Evolutionary conservation across 257 asterid genomes (phyloP).

Genomic region (Plectranthus barbatus): DNA sequence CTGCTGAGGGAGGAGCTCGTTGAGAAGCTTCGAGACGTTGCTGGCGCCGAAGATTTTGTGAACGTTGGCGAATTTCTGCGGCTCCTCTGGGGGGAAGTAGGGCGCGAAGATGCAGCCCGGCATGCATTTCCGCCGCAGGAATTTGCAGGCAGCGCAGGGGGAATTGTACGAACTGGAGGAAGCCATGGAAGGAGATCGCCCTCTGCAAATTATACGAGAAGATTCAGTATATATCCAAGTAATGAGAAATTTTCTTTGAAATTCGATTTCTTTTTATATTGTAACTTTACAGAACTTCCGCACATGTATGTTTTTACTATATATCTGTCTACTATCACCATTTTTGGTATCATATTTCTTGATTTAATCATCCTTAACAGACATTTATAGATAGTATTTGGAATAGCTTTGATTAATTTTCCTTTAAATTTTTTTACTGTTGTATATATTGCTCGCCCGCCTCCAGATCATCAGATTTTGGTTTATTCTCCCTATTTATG

Average conservation of each 20-base stretch:
- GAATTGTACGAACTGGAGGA: slow-evolving; percentile 53
- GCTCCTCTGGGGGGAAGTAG: slow-evolving; percentile 59
- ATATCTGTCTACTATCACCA: neutral
- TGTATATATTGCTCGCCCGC: no score
- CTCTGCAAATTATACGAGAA: slow-evolving; percentile 3
- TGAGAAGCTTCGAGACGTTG: slow-evolving; percentile 53
- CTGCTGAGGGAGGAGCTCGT: slow-evolving; percentile 47
- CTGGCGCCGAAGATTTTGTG: slow-evolving; percentile 60
- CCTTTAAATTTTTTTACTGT: no score
- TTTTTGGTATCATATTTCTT: neutral
- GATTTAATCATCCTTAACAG: neutral
- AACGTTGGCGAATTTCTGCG: slow-evolving; percentile 47
- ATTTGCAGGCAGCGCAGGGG: slow-evolving; percentile 66
- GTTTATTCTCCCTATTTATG: neutral
- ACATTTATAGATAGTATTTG: no score
- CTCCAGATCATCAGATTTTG: neutral
- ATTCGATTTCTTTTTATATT: no score
- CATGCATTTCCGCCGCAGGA: slow-evolving; percentile 51
- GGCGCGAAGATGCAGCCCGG: slow-evolving; percentile 55
- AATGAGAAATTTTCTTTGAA: neutral
- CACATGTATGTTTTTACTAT: neutral
- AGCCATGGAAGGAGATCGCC: slow-evolving; percentile 18
- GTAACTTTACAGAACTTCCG: neutral
- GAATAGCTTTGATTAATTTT: no score
- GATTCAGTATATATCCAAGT: slow-evolving; percentile 1